phyloP scores from a whole-genome alignment of 441 rosid species.

The Pelargonium citronellum region DNA sequence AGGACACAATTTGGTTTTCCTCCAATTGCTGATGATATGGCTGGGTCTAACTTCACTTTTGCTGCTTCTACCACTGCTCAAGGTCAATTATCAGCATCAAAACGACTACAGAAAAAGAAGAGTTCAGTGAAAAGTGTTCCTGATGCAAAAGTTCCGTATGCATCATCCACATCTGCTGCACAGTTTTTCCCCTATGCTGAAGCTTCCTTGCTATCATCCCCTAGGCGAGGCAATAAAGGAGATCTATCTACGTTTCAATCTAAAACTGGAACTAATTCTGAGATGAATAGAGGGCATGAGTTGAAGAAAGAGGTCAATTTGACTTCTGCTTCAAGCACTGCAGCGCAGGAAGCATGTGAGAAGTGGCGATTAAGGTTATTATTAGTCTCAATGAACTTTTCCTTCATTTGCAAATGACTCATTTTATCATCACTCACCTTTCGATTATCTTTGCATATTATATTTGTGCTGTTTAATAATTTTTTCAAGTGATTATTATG shows the following conservation, averaged over 20 bases:
- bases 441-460: conserved; percentile 8
- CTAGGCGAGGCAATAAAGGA: conserved; percentile 35
- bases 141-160: conserved; percentile 34
- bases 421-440: background rate
- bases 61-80: conserved; percentile 51
- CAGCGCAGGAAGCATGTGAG: conserved; percentile 87
- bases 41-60: conserved; percentile 62
- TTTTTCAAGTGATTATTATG: conserved; percentile 10
- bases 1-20: conserved; percentile 27
- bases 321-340: conserved; percentile 32
- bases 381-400: conserved; percentile 9
- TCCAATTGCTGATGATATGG: conserved; percentile 33
- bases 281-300: conserved; percentile 28
- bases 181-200: conserved; percentile 41
- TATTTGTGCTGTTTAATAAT: conserved; percentile 12
- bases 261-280: conserved; percentile 32
- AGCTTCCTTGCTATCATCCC: conserved; percentile 36
- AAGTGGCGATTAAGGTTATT: conserved; percentile 93
- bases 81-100: conserved; percentile 35
- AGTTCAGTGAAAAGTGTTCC: conserved; percentile 34
- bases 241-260: conserved; percentile 31
- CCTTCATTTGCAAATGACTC: conserved; percentile 1
- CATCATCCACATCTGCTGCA: conserved; percentile 33
- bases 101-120: conserved; percentile 45
- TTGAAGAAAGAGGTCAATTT: conserved; percentile 37